Evolutionary conservation across 805 yeast species (phyloP).

Genomic region (Myxozyma kluyveri): DNA sequence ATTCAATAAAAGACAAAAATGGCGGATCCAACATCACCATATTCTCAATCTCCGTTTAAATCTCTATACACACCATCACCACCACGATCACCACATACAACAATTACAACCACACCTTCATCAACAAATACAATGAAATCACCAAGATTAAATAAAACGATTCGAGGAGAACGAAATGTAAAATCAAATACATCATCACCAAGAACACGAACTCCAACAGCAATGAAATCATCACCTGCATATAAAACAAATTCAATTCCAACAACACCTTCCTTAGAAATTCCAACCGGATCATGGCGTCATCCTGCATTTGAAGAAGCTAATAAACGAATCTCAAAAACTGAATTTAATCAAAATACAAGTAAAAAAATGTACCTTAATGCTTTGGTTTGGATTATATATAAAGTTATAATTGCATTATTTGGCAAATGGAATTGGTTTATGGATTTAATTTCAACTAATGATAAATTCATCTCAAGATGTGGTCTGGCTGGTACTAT

Average conservation of each 20-base stretch:
- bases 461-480: conserved; percentile 7
- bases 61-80: conserved; percentile 25
- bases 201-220: background rate
- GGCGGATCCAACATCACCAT: conserved; percentile 10
- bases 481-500: conserved; percentile 16
- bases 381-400: conserved; percentile 25
- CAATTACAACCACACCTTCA: background rate
- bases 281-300: conserved; percentile 32
- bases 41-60: conserved; percentile 26
- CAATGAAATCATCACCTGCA: background rate
- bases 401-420: conserved; percentile 5
- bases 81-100: background rate
- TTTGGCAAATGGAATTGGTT: conserved; percentile 19
- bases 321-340: conserved; percentile 20
- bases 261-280: conserved; percentile 16
- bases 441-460: conserved; percentile 5
- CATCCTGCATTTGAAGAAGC: conserved; percentile 31
- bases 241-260: conserved; percentile 14
- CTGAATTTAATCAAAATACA: conserved; percentile 30
- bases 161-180: no score
- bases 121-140: background rate
- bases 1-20: background rate
- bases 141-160: no score
- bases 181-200: background rate
- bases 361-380: conserved; percentile 28